Conservation (phyloP, 139 green algal genomes). For the Edaphochlamys debaryana region DNA sequence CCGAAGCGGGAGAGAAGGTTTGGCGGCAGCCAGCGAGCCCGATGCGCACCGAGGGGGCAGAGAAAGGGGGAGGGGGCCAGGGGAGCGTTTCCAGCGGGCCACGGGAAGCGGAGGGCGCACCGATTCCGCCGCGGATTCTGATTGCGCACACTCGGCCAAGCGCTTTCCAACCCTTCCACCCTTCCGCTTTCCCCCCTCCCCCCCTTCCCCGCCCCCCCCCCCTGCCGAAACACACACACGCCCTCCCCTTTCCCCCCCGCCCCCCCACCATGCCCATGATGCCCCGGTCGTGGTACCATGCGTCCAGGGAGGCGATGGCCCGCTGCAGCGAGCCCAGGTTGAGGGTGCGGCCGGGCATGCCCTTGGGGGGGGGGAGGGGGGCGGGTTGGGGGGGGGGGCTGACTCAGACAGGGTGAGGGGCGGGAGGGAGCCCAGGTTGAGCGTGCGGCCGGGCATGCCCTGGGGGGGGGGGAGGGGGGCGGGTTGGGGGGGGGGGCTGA, state of each 20-base stretch:
- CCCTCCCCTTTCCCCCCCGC: neutral
- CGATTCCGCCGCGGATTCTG: too few relatives aligned
- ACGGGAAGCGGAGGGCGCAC: too few relatives aligned
- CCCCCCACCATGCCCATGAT: conserved; percentile 86
- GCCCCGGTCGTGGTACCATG: conserved; percentile 90
- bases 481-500: neutral
- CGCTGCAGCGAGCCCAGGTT: conserved; percentile 70
- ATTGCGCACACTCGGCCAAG: too few relatives aligned
- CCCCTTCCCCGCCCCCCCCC: neutral
- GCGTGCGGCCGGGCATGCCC: conserved; percentile 77
- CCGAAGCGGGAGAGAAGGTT: too few relatives aligned
- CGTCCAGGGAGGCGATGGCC: conserved; percentile 79
- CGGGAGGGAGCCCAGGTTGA: conserved; percentile 71
- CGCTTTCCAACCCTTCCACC: too few relatives aligned
- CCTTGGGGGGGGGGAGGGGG: neutral
- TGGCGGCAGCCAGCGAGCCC: too few relatives aligned
- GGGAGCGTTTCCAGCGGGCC: too few relatives aligned
- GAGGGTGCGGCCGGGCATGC: conserved; percentile 77
- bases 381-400: neutral
- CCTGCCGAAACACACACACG: neutral
- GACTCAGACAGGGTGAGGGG: neutral
- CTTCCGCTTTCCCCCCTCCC: too few relatives aligned
- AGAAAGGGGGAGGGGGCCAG: too few relatives aligned
- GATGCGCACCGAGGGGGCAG: too few relatives aligned
- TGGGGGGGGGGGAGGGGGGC: neutral